phyloP scores from a whole-genome alignment of 2,329 filamentous ascomycete genomes.

The Balansia obtecta region DNA sequence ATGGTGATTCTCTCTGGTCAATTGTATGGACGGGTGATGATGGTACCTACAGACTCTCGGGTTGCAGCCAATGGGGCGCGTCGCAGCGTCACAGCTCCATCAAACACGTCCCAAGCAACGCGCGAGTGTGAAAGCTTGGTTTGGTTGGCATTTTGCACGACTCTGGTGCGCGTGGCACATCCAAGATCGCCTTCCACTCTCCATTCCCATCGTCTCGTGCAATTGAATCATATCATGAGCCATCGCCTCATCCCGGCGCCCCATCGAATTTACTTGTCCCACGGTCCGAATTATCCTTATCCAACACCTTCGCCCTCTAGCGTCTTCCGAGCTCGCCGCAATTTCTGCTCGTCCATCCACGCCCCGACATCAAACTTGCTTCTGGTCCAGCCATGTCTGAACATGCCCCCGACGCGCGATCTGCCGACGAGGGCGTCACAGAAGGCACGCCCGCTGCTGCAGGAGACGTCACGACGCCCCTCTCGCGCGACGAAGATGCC shows the following conservation, averaged over 20 bases:
- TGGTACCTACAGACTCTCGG: no score
- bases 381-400: slow-evolving; percentile 12
- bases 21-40: no score
- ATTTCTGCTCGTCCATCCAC: background rate
- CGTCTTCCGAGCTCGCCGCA: background rate
- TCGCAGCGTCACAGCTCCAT: background rate
- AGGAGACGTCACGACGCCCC: slow-evolving; percentile 11
- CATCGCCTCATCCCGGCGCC: background rate
- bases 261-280: background rate
- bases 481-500: slow-evolving; percentile 28
- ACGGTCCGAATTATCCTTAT: background rate
- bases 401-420: slow-evolving; percentile 10
- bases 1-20: no score
- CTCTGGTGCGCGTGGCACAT: no score
- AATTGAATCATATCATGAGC: background rate
- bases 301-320: background rate
- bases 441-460: slow-evolving; percentile 8
- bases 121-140: background rate
- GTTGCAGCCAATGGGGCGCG: background rate
- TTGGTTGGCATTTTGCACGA: no score
- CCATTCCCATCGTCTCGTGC: no score
- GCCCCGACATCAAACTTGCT: background rate
- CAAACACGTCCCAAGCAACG: background rate
- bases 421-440: slow-evolving; percentile 9
- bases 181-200: background rate